Evolutionary conservation across 1,284 basidiomycete genomes (phyloP).

Genomic region (Neotropicomus parvogracilis): DNA sequence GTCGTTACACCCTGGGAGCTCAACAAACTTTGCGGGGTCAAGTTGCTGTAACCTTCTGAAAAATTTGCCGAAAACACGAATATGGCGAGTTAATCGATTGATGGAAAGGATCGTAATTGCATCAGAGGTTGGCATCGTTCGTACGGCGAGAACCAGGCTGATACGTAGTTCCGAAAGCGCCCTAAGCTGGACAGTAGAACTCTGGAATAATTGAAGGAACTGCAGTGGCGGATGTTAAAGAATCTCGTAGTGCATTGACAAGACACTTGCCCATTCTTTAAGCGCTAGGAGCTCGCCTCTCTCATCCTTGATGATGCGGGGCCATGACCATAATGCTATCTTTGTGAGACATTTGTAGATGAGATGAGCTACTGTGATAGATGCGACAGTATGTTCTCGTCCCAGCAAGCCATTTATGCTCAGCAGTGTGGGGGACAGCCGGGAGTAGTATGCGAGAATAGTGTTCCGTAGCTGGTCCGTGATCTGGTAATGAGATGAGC

Average conservation of each 20-base stretch:
- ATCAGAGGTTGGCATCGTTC: slow-evolving; percentile 24
- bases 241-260: background rate
- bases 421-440: slow-evolving; percentile 45
- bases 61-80: slow-evolving; percentile 70
- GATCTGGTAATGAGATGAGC: slow-evolving; percentile 41
- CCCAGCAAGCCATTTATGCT: slow-evolving; percentile 38
- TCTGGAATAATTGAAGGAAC: slow-evolving; percentile 59
- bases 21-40: slow-evolving; percentile 54
- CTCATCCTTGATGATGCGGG: slow-evolving; percentile 45
- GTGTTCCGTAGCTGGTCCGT: slow-evolving; percentile 48
- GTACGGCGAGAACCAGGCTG: slow-evolving; percentile 37
- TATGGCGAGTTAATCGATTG: slow-evolving; percentile 59
- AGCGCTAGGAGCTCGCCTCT: slow-evolving; percentile 42
- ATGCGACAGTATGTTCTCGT: slow-evolving; percentile 42
- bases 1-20: slow-evolving; percentile 59
- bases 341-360: slow-evolving; percentile 68
- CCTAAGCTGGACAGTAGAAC: slow-evolving; percentile 53
- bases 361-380: slow-evolving; percentile 61
- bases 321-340: slow-evolving; percentile 68
- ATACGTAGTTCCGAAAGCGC: slow-evolving; percentile 50
- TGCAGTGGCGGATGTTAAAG: slow-evolving; percentile 28
- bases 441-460: slow-evolving; percentile 57
- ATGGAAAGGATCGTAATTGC: slow-evolving; percentile 40
- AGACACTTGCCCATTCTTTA: slow-evolving; percentile 51
- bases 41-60: slow-evolving; percentile 71